phyloP scores from a whole-genome alignment of 306 rosid species.

The Aeschynomene evenia region DNA sequence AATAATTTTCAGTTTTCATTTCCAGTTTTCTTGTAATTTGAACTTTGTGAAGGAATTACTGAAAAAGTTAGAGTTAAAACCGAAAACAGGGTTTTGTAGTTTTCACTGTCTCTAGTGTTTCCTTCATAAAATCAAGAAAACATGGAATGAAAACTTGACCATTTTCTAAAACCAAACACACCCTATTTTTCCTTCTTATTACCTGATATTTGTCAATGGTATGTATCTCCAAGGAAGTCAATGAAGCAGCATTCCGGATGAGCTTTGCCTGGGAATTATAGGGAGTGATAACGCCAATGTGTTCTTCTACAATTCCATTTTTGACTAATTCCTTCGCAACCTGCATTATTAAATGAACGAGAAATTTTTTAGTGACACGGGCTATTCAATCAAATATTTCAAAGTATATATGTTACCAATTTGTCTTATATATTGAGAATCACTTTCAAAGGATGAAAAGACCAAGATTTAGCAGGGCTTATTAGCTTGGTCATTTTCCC shows the following conservation, averaged over 20 bases:
- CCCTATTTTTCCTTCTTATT: slow-evolving; percentile 1
- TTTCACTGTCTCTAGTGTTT: no score
- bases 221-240: slow-evolving; percentile 77
- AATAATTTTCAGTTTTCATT: no score
- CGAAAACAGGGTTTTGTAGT: no score
- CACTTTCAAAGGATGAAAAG: background rate
- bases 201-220: slow-evolving; percentile 99
- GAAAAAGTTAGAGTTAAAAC: no score
- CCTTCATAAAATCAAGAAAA: no score
- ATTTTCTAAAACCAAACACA: no score
- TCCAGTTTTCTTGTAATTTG: no score
- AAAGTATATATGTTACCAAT: background rate
- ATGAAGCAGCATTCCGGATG: slow-evolving; percentile 47
- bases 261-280: slow-evolving; percentile 95
- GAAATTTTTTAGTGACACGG: background rate
- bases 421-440: background rate
- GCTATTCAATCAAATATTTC: background rate
- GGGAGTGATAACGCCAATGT: slow-evolving; percentile 89
- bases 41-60: no score
- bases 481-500: slow-evolving; percentile 2
- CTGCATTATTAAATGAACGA: slow-evolving; percentile 45
- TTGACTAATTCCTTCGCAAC: slow-evolving; percentile 60
- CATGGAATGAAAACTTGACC: no score
- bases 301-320: slow-evolving; percentile 66
- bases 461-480: background rate